Evolutionary conservation across 2,329 filamentous ascomycete species (phyloP), one percentile per base, ranked within the genome.

Genomic region (Cladosporium sp.): DNA sequence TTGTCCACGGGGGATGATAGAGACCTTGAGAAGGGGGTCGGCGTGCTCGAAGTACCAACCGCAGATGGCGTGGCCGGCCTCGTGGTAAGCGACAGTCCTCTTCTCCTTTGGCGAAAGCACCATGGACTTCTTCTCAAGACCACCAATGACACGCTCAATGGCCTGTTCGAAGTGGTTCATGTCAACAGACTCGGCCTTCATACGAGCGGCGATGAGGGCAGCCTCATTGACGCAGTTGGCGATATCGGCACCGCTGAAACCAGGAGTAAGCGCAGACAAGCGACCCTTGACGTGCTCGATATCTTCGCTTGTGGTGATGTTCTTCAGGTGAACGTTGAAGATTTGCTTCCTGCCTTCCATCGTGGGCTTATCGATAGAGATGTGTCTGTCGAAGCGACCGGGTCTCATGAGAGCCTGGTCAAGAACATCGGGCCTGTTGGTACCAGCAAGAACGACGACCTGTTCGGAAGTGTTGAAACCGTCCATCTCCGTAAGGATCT

Each of bases 401-500:
- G 93, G 93, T 64, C 93, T 85, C 88, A 97, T 93, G 58, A 98
- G 75, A 7, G 93, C 93, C 74, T 93, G 90, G 69, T 98, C 93
- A 36, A 98, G 80, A 41, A 97, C 83, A 68, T 98, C 93, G 9
- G 90, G 86, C 72, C 93, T 81, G 73, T 98, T 98, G 50, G 93
- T 98, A 73, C 93, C 93, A 42, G 93, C 93, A 55, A 98, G 79
- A 27, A 98, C 93, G 47, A 98, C 92, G 36, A 98, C 88, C 72
- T 97, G 92, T 64, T 97, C 92, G 2, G 85, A 82, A 7, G 92
- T 97, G 71, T 96, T 96, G 82, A 97, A 97, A 52, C 92, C 93
- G 67, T 98, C 93, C 93, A 98, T 98, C 69, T 98, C 93, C 0
- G 93, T 98, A 48, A 98, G 76, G 54, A 98, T 97, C 72, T 98